phyloP scores from a whole-genome alignment of 2,329 filamentous ascomycete species.

The Colletotrichum higginsianum region DNA sequence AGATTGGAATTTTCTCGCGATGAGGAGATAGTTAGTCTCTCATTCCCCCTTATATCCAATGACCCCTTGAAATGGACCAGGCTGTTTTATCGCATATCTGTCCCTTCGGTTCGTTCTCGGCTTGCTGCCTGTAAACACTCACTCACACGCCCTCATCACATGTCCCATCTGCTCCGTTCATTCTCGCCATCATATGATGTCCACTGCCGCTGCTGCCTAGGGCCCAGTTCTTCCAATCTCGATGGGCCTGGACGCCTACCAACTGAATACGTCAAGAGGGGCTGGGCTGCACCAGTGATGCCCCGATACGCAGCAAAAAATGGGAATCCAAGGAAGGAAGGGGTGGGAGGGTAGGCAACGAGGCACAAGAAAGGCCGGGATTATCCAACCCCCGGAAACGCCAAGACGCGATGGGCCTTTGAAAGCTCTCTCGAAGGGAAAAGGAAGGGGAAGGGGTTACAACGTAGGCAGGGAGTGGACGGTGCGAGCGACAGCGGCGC shows the following conservation, averaged over 20 bases:
- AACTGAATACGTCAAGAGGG: not conserved
- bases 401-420: not conserved
- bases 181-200: not conserved
- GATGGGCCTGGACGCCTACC: not conserved
- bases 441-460: not conserved
- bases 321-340: not conserved
- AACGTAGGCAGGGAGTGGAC: not conserved
- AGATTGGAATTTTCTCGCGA: constrained; percentile 40
- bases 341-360: not conserved
- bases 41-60: not conserved
- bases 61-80: constrained; percentile 16
- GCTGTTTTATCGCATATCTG: constrained; percentile 1
- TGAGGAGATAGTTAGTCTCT: constrained; percentile 16
- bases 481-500: constrained; percentile 31
- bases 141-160: not conserved
- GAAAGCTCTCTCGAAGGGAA: not conserved
- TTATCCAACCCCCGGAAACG: too few species aligned
- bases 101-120: not conserved
- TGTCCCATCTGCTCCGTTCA: not conserved
- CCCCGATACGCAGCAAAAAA: not conserved
- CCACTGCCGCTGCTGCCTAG: constrained; percentile 6
- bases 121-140: not conserved
- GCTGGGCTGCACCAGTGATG: not conserved
- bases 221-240: not conserved
- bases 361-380: not conserved